Percentiles rank a stretch among this genome's conserved stretches.
These are phyloP conservation scores for Talaromyces trachyspermus DNA, from an alignment of 495 filamentous ascomycete genomes.

Conservation along the genomic window DNA sequence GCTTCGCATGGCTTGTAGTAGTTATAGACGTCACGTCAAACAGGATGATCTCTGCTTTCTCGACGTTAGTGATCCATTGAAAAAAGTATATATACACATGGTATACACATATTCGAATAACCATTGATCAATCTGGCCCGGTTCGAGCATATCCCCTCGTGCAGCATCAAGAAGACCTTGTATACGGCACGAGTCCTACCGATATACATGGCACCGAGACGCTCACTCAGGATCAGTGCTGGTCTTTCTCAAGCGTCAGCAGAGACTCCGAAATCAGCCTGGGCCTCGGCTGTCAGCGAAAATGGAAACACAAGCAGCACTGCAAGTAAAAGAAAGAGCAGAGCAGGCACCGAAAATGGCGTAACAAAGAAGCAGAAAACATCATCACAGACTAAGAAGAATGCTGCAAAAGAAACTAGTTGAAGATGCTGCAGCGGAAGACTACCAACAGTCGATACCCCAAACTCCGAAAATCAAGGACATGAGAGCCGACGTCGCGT, in stretches of 20 bases:
- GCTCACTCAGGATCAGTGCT: slow-evolving; percentile 50
- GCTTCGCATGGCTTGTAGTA: too few relatives aligned
- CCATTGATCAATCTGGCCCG: slow-evolving; percentile 2
- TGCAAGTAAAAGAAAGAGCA: neutral
- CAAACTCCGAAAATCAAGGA: slow-evolving; percentile 5
- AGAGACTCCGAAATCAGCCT: slow-evolving; percentile 8
- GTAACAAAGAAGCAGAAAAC: neutral
- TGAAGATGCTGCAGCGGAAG: neutral
- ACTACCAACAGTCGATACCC: neutral
- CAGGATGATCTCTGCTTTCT: too few relatives aligned
- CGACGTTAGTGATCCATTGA: too few relatives aligned
- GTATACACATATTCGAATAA: too few relatives aligned
- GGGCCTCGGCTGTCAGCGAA: too few relatives aligned
- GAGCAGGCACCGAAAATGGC: neutral
- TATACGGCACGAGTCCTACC: neutral
- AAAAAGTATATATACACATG: too few relatives aligned
- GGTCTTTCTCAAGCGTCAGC: slow-evolving; percentile 20
- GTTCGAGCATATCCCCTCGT: neutral
- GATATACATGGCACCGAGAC: slow-evolving; percentile 45
- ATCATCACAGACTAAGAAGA: neutral
- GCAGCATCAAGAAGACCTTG: neutral
- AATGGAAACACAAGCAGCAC: slow-evolving; percentile 12
- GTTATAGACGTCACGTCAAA: too few relatives aligned
- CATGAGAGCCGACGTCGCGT: neutral
- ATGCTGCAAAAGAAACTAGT: neutral